These are phyloP conservation scores for Microdochium bolleyi DNA, from an alignment of 2,329 filamentous ascomycete species.

Conservation along the genomic window DNA sequence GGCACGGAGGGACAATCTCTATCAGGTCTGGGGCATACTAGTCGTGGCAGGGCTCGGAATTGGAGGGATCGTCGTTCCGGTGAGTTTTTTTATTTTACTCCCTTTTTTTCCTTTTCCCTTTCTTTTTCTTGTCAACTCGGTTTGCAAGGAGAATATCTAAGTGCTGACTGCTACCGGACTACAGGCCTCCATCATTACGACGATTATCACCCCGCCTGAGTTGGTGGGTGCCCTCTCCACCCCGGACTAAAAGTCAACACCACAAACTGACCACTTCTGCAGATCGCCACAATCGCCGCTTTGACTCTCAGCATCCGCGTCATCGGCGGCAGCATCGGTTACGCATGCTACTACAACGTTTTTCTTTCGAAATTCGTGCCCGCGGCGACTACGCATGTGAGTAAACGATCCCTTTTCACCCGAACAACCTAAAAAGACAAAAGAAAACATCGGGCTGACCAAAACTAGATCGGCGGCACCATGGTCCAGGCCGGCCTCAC, in stretches of 20 bases:
- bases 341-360: constrained; percentile 50
- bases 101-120: not conserved
- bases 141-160: too few species aligned
- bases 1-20: constrained; percentile 41
- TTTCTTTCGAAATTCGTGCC: constrained; percentile 37
- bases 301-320: constrained; percentile 62
- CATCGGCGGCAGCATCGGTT: constrained; percentile 58
- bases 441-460: too few species aligned
- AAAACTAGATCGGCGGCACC: constrained; percentile 42
- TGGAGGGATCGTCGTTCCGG: constrained; percentile 60
- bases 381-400: constrained; percentile 14
- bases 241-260: too few species aligned
- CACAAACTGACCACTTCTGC: too few species aligned
- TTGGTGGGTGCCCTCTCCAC: too few species aligned
- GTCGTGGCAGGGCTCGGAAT: constrained; percentile 56
- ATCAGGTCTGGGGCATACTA: constrained; percentile 48
- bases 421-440: too few species aligned
- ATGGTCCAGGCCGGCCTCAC: constrained; percentile 44
- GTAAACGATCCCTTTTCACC: too few species aligned
- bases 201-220: constrained; percentile 62
- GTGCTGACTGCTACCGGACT: not conserved
- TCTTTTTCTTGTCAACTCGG: not conserved
- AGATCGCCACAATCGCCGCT: constrained; percentile 61
- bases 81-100: constrained; percentile 26
- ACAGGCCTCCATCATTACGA: constrained; percentile 45